phyloP scores from a whole-genome alignment of 2,329 filamentous ascomycete genomes.

The Aspergillus candidus region DNA sequence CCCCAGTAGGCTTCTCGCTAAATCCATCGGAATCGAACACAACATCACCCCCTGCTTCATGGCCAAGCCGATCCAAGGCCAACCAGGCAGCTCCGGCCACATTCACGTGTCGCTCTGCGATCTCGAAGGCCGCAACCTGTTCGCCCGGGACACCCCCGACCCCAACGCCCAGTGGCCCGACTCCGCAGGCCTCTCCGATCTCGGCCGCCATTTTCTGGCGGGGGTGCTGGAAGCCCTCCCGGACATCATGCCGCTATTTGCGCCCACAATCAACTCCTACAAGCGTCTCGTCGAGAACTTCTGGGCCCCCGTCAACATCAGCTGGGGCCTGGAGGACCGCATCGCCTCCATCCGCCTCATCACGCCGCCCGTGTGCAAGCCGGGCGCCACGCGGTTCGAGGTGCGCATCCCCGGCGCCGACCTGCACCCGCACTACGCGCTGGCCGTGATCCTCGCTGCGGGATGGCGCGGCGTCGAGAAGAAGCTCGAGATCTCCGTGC shows the following conservation, averaged over 20 bases:
- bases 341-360: slow-evolving; percentile 85
- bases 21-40: slow-evolving; percentile 74
- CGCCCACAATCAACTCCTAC: slow-evolving; percentile 93
- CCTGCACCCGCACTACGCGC: slow-evolving; percentile 77
- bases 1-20: slow-evolving; percentile 62
- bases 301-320: slow-evolving; percentile 94
- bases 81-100: slow-evolving; percentile 90
- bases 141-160: slow-evolving; percentile 66
- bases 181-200: slow-evolving; percentile 70
- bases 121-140: slow-evolving; percentile 69
- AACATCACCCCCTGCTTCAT: slow-evolving; percentile 96
- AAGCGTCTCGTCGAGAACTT: slow-evolving; percentile 97
- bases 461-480: slow-evolving; percentile 92
- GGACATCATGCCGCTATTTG: slow-evolving; percentile 88
- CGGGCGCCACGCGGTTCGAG: slow-evolving; percentile 41
- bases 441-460: slow-evolving; percentile 77
- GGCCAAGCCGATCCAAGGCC: slow-evolving; percentile 84
- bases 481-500: slow-evolving; percentile 74
- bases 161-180: slow-evolving; percentile 65
- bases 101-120: slow-evolving; percentile 87
- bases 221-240: slow-evolving; percentile 81
- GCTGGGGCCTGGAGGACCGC: slow-evolving; percentile 90
- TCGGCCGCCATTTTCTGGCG: slow-evolving; percentile 89
- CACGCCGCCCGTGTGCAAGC: slow-evolving; percentile 77
- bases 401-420: slow-evolving; percentile 58